Evolutionary conservation across 1,284 basidiomycete species (phyloP).

Genomic region (Ustilago curta): DNA sequence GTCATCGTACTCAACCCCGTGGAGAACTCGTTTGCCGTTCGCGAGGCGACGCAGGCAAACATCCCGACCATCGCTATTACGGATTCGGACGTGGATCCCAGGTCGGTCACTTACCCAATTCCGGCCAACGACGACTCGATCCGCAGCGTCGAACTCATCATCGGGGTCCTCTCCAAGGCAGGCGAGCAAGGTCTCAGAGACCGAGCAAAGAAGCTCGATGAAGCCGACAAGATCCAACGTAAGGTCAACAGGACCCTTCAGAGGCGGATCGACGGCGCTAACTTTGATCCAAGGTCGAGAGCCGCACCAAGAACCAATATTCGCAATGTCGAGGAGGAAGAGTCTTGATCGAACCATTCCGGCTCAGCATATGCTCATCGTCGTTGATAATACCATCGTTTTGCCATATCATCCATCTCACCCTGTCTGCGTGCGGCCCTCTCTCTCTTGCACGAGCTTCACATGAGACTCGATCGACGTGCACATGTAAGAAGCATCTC

Average conservation of each 20-base stretch:
- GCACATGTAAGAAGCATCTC: no score
- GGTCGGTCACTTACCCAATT: constrained; percentile 96
- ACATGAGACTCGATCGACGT: no score
- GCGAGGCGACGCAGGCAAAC: constrained; percentile 70
- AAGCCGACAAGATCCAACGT: constrained; percentile 57
- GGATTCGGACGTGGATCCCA: constrained; percentile 95
- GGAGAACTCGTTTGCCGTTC: constrained; percentile 75
- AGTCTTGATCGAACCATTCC: constrained; percentile 4
- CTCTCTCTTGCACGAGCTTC: no score
- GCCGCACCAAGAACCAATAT: constrained; percentile 5
- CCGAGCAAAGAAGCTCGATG: constrained; percentile 51
- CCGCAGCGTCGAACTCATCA: constrained; percentile 88
- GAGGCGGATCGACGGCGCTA: constrained; percentile 24
- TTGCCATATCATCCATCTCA: neutral
- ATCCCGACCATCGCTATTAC: constrained; percentile 76
- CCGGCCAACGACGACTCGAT: constrained; percentile 96
- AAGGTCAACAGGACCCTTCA: constrained; percentile 37
- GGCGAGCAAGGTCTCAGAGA: constrained; percentile 72
- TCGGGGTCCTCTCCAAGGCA: constrained; percentile 90
- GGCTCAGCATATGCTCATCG: constrained; percentile 1
- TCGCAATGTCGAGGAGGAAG: constrained; percentile 19
- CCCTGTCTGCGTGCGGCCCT: no score
- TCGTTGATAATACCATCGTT: neutral
- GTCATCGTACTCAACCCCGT: constrained; percentile 89
- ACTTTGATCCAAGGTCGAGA: constrained; percentile 45